Conservation (phyloP, 129 eudicot genomes). For the Saussurea involucrata region DNA sequence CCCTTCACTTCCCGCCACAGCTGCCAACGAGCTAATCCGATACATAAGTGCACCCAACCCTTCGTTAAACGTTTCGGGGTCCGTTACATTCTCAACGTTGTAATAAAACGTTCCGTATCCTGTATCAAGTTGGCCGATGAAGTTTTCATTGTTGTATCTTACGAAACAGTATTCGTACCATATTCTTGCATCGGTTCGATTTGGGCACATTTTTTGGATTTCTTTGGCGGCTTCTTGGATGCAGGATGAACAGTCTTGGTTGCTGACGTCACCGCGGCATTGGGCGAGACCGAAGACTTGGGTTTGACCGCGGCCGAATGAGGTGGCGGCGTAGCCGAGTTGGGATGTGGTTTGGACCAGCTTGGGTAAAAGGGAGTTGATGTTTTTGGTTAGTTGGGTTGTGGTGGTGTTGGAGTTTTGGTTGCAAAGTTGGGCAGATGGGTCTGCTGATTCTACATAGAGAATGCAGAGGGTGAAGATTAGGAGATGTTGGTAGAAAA, state of each 20-base stretch:
- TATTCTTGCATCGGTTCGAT: slow-evolving; percentile 59
- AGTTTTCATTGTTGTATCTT: slow-evolving; percentile 45
- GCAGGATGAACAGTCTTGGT: slow-evolving; percentile 60
- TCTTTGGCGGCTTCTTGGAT: slow-evolving; percentile 58
- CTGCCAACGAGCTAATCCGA: slow-evolving; percentile 35
- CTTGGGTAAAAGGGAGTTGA: slow-evolving; percentile 32
- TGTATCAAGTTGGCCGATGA: slow-evolving; percentile 66
- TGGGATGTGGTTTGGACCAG: slow-evolving; percentile 38
- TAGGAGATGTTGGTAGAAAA: slow-evolving; percentile 18
- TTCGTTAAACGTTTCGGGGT: slow-evolving; percentile 48
- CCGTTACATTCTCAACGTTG: slow-evolving; percentile 55
- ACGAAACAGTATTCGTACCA: slow-evolving; percentile 88
- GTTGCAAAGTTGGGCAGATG: slow-evolving; percentile 40
- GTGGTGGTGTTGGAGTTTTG: slow-evolving; percentile 22
- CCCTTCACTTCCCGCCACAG: slow-evolving; percentile 38
- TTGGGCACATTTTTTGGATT: slow-evolving; percentile 45
- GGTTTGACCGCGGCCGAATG: slow-evolving; percentile 37
- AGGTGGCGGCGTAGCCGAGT: slow-evolving; percentile 45
- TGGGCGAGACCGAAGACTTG: slow-evolving; percentile 73
- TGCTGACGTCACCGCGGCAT: slow-evolving; percentile 80
- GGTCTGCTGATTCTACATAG: slow-evolving; percentile 53
- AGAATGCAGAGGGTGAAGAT: slow-evolving; percentile 31
- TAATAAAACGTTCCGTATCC: slow-evolving; percentile 26
- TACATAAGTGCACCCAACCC: slow-evolving; percentile 45
- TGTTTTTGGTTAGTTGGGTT: slow-evolving; percentile 42